phyloP scores from a whole-genome alignment of 2,329 filamentous ascomycete genomes.

The Periconia sp. region DNA sequence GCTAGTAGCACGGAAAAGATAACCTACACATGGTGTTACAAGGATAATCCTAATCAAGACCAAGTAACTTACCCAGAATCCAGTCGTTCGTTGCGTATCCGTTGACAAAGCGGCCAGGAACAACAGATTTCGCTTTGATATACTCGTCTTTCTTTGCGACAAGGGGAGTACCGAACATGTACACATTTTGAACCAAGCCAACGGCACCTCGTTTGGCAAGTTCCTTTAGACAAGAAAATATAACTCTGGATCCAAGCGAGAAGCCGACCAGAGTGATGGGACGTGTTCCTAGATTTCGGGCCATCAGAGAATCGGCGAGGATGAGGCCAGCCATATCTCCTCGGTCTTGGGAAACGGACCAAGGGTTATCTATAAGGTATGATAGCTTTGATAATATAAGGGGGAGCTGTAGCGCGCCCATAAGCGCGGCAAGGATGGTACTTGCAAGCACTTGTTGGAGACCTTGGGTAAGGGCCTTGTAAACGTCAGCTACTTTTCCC shows the following conservation, averaged over 20 bases:
- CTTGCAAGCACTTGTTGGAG: conserved; percentile 92
- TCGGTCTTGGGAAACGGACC: conserved; percentile 92
- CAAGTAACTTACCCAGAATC: conserved; percentile 70
- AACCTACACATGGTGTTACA: conserved; percentile 50
- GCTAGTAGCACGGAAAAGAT: conserved; percentile 90
- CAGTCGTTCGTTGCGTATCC: conserved; percentile 94
- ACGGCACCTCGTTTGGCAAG: conserved; percentile 80
- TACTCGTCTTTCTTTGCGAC: conserved; percentile 93
- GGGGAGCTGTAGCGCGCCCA: conserved; percentile 91
- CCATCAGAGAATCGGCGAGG: conserved; percentile 88
- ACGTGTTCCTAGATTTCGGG: conserved; percentile 85
- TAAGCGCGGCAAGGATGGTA: conserved; percentile 83
- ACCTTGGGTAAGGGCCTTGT: conserved; percentile 86
- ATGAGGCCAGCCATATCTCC: conserved; percentile 88
- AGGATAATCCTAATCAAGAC: background rate
- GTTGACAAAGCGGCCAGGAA: conserved; percentile 91
- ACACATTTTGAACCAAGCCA: conserved; percentile 91
- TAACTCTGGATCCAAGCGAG: conserved; percentile 87
- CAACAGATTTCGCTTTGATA: conserved; percentile 75
- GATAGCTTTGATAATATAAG: conserved; percentile 90
- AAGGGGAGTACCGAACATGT: conserved; percentile 88
- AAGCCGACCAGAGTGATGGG: conserved; percentile 94
- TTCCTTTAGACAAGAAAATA: conserved; percentile 88
- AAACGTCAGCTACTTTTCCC: conserved; percentile 27
- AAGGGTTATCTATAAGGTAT: conserved; percentile 97